Base-by-base conservation (phyloP, 768 basidiomycete species). In the Suillus brevipes region DNA sequence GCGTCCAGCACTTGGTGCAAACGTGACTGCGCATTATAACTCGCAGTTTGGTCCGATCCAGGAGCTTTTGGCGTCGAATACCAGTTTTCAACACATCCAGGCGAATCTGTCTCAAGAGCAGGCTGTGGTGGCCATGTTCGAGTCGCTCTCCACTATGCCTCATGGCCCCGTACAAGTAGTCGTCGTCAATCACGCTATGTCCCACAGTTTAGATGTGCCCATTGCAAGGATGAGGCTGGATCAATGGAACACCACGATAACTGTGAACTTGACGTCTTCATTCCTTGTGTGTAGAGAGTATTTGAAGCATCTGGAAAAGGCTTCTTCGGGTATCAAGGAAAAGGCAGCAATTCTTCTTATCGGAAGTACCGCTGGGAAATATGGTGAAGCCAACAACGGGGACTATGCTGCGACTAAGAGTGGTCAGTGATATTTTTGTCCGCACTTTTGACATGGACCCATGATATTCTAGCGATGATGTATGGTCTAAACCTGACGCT, bases 1-100 rank as follows among this genome's bases (percentile, higher is more conserved):
- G 25, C 25, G 13, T 31, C 56, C 71, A 91, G 90, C 87, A 50
- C 87, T 89, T 67, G 89, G 88, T 10, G 89, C 90, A 0, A 83
- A 81, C 60, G 89, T 92, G 12, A 87, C 89, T 0, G 89, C 89
- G 0, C 89, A 91, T 71, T 92, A 88, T 73, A 87, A 89, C 72
- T 81, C 84, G 9, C 87, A 83, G 60, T 67, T 74, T 20, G 69
- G 71, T 1, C 72, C 84, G 0, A 73, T 89, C 28, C 73, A 80
- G 5, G 72, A 77, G 1, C 76, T 89, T 9, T 55, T 77, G 28
- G 71, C 71, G 37, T 72, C 76, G 58, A 83, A 80, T 65, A 68
- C 65, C 25, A 43, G 50, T 6, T 6, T 74, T 6, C 77, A 79
- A 43, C 72, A 77, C 1, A 74, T 84, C 18, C 84, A 87, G 68